Base-by-base conservation (phyloP, 805 yeast species). In the Tetrapisispora iriomotensis region DNA sequence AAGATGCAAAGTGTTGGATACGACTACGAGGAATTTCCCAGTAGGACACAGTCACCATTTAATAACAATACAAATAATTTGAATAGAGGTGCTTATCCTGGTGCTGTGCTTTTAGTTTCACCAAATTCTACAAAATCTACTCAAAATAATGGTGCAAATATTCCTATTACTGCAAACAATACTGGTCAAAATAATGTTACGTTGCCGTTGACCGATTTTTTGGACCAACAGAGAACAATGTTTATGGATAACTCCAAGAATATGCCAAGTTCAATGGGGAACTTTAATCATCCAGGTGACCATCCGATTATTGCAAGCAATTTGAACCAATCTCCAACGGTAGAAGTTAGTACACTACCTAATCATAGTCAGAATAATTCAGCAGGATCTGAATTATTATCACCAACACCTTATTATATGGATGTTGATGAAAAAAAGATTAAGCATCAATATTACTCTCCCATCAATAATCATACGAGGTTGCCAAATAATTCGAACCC, bases 91-190 rank as follows among this genome's bases (percentile, higher is more conserved):
- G 62, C 60, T n/a, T 66, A 61, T 39, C 70, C 70, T 3, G 70
- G 70, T 22, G 70, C 69, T 8, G 65, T 61, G 8, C 47, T 65
- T 15, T 42, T 64, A 26, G 61, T 67, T 2, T 64, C 68, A 10
- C 28, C 18, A 14, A 33, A 23, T 24, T 3, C 29, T 9, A 14
- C 36, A n/a, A 14, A 21, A 15, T 2, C 21, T 14, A 15, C 36
- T n/a, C 36, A 33, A 24, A 33, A 33, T 33, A 15, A 22, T 9
- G 15, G 13, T 8, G 8, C 10, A 4, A 14, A 17, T 6, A 22
- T 15, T 4, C 19, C 26, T 4, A 8, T 6, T 8, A 33, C 14
- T 22, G 3, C 28, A 3, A 33, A 33, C 24, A 23, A 14, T 8
- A 27, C 4, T 13, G 7, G 23, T 31, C 18, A n/a, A 10, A 12